Evolutionary conservation across 2,329 filamentous ascomycete species (phyloP).

Genomic region (Xylariomycetidae sp.): DNA sequence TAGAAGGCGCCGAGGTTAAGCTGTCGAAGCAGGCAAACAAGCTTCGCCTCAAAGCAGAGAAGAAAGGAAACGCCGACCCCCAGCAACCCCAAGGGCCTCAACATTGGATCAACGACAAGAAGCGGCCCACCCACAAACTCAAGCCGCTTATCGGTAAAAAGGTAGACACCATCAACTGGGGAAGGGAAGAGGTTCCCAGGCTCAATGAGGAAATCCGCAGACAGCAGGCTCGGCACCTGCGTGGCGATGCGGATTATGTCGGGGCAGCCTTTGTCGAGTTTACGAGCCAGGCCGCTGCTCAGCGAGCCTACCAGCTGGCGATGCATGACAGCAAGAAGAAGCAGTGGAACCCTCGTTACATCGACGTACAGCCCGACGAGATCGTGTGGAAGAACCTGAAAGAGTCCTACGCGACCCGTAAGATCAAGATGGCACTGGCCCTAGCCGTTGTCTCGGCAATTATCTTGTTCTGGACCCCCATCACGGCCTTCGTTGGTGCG

Average conservation of each 20-base stretch:
- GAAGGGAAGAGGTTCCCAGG: neutral
- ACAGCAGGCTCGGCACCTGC: neutral
- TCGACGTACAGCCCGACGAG: conserved; percentile 2
- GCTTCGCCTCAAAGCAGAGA: neutral
- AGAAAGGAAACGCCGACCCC: neutral
- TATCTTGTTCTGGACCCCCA: conserved; percentile 1
- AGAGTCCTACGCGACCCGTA: neutral
- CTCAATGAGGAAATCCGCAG: neutral
- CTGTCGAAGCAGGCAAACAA: conserved; percentile 1
- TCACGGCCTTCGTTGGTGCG: conserved; percentile 1
- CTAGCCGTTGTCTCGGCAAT: neutral
- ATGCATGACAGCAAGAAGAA: conserved; percentile 1
- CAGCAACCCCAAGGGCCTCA: neutral
- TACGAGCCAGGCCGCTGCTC: neutral
- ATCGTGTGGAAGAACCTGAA: conserved; percentile 1
- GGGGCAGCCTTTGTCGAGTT: conserved; percentile 1
- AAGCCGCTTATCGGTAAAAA: conserved; percentile 1
- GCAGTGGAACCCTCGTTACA: conserved; percentile 1
- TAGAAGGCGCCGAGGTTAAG: conserved; percentile 1
- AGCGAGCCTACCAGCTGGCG: conserved; percentile 1
- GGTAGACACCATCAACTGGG: conserved; percentile 2
- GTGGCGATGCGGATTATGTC: neutral
- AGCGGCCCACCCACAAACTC: conserved; percentile 1
- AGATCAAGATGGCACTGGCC: conserved; percentile 1
- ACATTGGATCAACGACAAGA: neutral